Base-by-base conservation (phyloP, 78 protist species). In the Tieghemostelium lacteum region DNA sequence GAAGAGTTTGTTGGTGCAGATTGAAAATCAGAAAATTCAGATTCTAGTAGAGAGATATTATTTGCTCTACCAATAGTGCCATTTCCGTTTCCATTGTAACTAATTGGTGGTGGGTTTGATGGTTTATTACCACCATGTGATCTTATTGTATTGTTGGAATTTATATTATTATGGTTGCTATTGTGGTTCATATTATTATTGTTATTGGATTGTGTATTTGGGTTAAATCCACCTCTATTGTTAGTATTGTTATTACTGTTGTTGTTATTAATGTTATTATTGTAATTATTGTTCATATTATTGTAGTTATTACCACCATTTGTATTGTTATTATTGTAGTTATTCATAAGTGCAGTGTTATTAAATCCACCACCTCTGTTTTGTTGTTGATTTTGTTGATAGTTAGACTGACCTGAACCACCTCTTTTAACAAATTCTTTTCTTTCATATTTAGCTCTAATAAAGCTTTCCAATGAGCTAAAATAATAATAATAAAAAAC, bases 391-490 rank as follows among this genome's bases (percentile, higher is more conserved):
- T 31, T 39, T 57, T n/a, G 19, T 16, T 24, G 24, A 45, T 69
- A 36, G 37, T 39, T 39, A 37, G 57, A n/a, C n/a, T 40, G 61
- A 45, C 55, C 52, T 16, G 10, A 26, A 49, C 55, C 60, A 55
- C 63, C 78, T 42, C 50, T 58, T 66, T 40, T 64, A 28, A 72
- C 55, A 61, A 74, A 87, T 37, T 67, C 77, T 37, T 74, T 87
- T 75, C 93, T 87, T 28, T 87, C 93, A 72, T 87, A 87, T 62
- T 87, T 87, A 52, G 61, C 74, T 40, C 93, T 37, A 75, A 87
- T 87, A 22, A 49, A 87, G 24, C 63, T 65, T 39, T 87, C 93
- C 22, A 75, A 31, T 36, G 93, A 33, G 34, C 93, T 87, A 20
- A 39, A 24, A n/a, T 12, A 67, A 24, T 24, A 24, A 39, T 17